These are phyloP conservation scores for Striga hermonthica DNA, from an alignment of 305 asterid species.

Conservation along the genomic window DNA sequence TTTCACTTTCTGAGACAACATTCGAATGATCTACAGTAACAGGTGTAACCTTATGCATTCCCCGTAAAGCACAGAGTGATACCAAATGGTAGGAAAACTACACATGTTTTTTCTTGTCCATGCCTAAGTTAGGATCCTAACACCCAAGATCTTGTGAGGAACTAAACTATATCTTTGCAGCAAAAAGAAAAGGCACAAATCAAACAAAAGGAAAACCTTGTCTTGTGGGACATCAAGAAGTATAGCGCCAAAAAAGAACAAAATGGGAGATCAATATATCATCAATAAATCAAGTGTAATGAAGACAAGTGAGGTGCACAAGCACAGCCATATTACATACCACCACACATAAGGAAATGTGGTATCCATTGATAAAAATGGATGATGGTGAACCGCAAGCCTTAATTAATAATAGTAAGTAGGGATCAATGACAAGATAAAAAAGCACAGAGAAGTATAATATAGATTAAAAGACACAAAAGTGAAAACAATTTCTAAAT, in stretches of 20 bases:
- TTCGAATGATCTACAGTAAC: conserved; percentile 16
- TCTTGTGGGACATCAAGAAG: background rate
- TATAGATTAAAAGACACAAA: background rate
- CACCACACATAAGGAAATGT: conserved; percentile 10
- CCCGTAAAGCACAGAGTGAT: conserved; percentile 17
- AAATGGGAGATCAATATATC: background rate
- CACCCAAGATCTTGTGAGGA: conserved; percentile 19
- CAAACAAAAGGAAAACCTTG: background rate
- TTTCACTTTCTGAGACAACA: conserved; percentile 15
- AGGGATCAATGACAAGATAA: conserved; percentile 13
- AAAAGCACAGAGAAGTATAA: conserved; percentile 5
- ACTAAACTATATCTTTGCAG: background rate
- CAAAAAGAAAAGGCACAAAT: background rate
- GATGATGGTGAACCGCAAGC: background rate
- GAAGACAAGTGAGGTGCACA: conserved; percentile 9
- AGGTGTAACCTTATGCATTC: background rate
- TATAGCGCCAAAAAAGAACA: background rate
- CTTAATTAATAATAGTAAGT: conserved; percentile 14
- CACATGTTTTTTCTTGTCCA: background rate
- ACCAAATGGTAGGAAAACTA: conserved; percentile 16
- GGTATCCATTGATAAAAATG: conserved; percentile 5
- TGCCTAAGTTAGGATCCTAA: conserved; percentile 5
- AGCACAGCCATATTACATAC: conserved; percentile 13
- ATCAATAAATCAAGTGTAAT: conserved; percentile 4
- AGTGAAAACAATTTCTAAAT: conserved; percentile 1